Percentiles rank a stretch among this genome's conserved stretches.
Conservation (phyloP, 1,139 yeast genomes). For the Kazachstania sp. region DNA sequence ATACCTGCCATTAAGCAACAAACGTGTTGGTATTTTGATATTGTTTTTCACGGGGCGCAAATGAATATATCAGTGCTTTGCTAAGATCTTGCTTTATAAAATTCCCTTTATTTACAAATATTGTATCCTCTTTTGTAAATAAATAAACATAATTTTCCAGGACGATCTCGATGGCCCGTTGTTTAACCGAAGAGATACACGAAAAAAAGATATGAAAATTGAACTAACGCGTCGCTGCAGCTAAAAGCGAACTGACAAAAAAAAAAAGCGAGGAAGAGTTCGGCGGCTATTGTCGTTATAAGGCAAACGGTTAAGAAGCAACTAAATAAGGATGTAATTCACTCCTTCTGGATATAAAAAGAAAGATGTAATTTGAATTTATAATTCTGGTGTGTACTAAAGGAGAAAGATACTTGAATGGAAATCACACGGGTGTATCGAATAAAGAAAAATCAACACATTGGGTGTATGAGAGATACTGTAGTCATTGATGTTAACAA, state of each 20-base stretch:
- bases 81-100: too few relatives aligned
- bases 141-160: too few relatives aligned
- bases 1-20: constrained; percentile 14
- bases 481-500: constrained; percentile 8
- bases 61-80: too few relatives aligned
- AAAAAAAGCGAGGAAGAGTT: not conserved
- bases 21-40: not conserved
- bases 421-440: constrained; percentile 7
- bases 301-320: not conserved
- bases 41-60: too few relatives aligned
- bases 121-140: too few relatives aligned
- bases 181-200: not conserved
- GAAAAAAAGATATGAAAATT: too few relatives aligned
- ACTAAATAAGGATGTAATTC: not conserved
- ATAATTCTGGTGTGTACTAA: not conserved
- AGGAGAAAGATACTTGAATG: constrained; percentile 1
- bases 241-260: too few relatives aligned
- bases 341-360: not conserved
- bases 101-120: too few relatives aligned
- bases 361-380: not conserved
- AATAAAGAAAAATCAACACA: not conserved
- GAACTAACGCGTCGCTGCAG: not conserved
- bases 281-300: not conserved
- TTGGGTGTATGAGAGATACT: not conserved
- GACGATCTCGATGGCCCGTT: too few relatives aligned